phyloP scores from a whole-genome alignment of 1,284 basidiomycete genomes.

The Tilletia caries region DNA sequence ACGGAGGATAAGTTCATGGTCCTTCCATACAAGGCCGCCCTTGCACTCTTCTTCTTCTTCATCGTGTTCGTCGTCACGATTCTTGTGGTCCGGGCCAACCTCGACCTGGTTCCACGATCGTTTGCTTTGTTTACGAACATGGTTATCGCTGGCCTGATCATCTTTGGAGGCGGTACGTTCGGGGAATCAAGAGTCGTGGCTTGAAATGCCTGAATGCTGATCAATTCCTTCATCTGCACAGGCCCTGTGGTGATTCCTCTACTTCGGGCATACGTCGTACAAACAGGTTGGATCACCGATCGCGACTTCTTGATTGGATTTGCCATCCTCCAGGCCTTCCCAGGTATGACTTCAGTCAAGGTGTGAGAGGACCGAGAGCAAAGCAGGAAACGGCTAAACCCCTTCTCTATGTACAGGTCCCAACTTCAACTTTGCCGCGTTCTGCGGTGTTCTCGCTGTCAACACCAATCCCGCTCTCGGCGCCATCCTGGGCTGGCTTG shows the following conservation, averaged over 20 bases:
- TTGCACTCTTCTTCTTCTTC: constrained; percentile 44
- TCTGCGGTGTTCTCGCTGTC: constrained; percentile 60
- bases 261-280: constrained; percentile 1
- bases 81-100: constrained; percentile 52
- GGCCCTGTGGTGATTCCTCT: constrained; percentile 9
- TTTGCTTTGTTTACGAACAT: constrained; percentile 59
- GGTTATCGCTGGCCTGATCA: constrained; percentile 60
- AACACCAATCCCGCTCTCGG: constrained; percentile 55
- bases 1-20: constrained; percentile 24
- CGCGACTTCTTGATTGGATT: constrained; percentile 64
- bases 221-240: neutral
- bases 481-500: constrained; percentile 57
- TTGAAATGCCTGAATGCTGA: constrained; percentile 16
- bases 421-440: constrained; percentile 64
- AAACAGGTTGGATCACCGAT: constrained; percentile 26
- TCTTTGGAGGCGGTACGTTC: constrained; percentile 63
- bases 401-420: constrained; percentile 56
- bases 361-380: neutral
- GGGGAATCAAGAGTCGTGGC: neutral
- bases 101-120: constrained; percentile 42
- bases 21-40: constrained; percentile 25
- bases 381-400: constrained; percentile 54
- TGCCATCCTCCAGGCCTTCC: constrained; percentile 58
- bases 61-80: constrained; percentile 49
- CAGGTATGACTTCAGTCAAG: constrained; percentile 17